A percentile compares a stretch with the other conserved stretches of the same genome.
Evolutionary conservation across 371 early-diverging fungal genomes (phyloP).

Genomic region (Coemansia linderi): DNA sequence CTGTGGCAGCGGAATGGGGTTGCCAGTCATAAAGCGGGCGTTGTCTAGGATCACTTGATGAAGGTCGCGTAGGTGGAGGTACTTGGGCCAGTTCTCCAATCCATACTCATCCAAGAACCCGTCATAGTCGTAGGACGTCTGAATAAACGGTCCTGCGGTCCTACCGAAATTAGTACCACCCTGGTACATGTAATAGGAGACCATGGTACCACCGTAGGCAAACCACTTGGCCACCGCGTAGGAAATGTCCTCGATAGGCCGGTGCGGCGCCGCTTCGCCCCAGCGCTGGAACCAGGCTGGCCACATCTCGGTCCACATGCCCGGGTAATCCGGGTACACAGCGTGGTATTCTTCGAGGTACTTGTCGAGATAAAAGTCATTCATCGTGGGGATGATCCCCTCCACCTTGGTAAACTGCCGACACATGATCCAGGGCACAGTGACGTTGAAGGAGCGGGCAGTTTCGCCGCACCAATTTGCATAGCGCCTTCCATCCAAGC

Average conservation of each 20-base stretch:
- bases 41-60: conserved; percentile 43
- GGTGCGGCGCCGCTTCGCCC: conserved; percentile 53
- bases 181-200: conserved; percentile 65
- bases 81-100: conserved; percentile 58
- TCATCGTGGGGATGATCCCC: conserved; percentile 55
- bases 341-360: conserved; percentile 45
- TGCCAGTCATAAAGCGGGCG: conserved; percentile 12
- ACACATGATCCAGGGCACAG: conserved; percentile 63
- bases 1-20: conserved; percentile 16
- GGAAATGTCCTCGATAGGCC: conserved; percentile 60
- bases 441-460: conserved; percentile 42
- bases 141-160: conserved; percentile 50
- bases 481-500: conserved; percentile 56
- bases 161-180: conserved; percentile 64
- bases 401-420: conserved; percentile 35
- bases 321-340: conserved; percentile 52
- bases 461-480: conserved; percentile 58
- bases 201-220: conserved; percentile 59
- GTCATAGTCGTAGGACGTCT: conserved; percentile 61
- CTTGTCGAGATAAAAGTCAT: conserved; percentile 59
- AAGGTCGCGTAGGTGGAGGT: conserved; percentile 51
- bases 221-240: conserved; percentile 57
- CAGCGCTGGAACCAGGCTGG: conserved; percentile 61
- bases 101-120: conserved; percentile 62
- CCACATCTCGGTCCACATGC: conserved; percentile 62